Evolutionary conservation across 2,329 filamentous ascomycete species (phyloP).

Genomic region (Calonectria henricotiae): DNA sequence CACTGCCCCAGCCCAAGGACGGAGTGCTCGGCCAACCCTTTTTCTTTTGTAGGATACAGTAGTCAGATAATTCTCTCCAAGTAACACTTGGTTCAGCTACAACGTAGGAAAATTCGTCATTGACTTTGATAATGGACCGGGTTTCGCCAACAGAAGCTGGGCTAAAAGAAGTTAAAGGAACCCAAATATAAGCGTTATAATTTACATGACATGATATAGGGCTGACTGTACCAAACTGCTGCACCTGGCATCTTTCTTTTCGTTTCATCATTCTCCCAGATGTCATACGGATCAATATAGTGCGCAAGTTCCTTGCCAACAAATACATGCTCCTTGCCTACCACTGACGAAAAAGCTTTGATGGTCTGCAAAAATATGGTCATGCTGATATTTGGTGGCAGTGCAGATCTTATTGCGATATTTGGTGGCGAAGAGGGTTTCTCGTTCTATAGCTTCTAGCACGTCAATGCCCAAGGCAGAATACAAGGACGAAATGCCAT

Average conservation of each 20-base stretch:
- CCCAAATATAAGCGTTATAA: too few relatives aligned
- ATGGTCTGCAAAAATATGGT: too few relatives aligned
- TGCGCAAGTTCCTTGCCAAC: not conserved
- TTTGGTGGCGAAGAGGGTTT: too few relatives aligned
- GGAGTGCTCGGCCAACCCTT: slow-evolving; percentile 2
- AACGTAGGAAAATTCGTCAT: not conserved
- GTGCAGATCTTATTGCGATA: too few relatives aligned
- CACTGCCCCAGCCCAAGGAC: not conserved
- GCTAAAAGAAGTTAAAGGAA: not conserved
- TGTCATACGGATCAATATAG: not conserved
- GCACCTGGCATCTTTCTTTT: not conserved
- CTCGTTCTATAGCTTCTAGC: too few relatives aligned
- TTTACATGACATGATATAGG: too few relatives aligned
- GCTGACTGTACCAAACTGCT: not conserved
- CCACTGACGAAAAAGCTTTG: not conserved
- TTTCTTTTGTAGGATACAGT: not conserved
- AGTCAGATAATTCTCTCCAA: not conserved
- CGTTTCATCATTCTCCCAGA: not conserved
- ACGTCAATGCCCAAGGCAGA: too few relatives aligned
- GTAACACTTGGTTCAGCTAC: not conserved
- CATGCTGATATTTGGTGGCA: too few relatives aligned
- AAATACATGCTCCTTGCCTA: not conserved
- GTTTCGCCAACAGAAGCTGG: too few relatives aligned
- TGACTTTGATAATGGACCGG: not conserved
- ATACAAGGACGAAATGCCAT: too few relatives aligned